phyloP scores from a whole-genome alignment of 768 basidiomycete genomes.

The Kwoniella bestiolae region DNA sequence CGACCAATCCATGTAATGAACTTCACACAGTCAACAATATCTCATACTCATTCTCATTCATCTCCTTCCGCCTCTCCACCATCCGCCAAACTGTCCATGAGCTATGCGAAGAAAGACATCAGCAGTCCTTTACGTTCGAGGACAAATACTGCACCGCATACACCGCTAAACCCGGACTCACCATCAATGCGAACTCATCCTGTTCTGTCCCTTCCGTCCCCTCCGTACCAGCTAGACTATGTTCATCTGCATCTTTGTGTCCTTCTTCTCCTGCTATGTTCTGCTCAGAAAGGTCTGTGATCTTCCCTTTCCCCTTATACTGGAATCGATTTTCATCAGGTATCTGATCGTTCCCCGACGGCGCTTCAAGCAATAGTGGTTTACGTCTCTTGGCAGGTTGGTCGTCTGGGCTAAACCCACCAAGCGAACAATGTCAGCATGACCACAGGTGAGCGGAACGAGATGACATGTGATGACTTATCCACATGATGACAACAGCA shows the following conservation, averaged over 20 bases:
- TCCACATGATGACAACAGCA: too few species aligned
- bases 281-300: too few species aligned
- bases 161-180: too few species aligned
- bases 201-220: constrained; percentile 26
- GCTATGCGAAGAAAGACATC: constrained; percentile 3
- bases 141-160: not conserved
- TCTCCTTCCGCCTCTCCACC: constrained; percentile 1
- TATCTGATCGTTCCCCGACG: constrained; percentile 20
- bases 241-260: not conserved
- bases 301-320: constrained; percentile 63
- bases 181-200: constrained; percentile 36
- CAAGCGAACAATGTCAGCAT: not conserved
- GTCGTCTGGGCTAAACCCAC: constrained; percentile 4
- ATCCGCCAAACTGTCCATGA: constrained; percentile 33
- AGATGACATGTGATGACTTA: too few species aligned
- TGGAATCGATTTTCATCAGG: constrained; percentile 33
- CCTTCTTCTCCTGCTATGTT: not conserved
- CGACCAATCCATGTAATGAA: too few species aligned
- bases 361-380: constrained; percentile 34
- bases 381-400: constrained; percentile 34
- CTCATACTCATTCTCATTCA: not conserved
- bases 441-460: too few species aligned
- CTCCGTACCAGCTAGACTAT: constrained; percentile 4
- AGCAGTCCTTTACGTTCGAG: not conserved
- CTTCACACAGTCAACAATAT: too few species aligned